Evolutionary conservation across 192 early-diverging fungal genomes (phyloP), one percentile per base, ranked within the genome.

Genomic region (Rhizophagus clarus): DNA sequence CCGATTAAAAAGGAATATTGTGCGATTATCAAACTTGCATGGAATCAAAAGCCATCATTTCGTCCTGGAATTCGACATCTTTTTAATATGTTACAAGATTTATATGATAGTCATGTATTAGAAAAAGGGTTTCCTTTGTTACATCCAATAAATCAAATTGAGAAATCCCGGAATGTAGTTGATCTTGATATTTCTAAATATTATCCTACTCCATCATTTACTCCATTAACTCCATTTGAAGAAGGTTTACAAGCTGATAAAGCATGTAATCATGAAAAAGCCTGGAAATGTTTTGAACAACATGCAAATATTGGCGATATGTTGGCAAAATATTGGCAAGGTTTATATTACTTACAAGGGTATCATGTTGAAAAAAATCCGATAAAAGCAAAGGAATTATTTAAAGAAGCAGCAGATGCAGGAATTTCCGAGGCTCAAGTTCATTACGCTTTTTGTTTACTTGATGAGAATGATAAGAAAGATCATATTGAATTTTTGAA

Each of bases 221-320:
- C 42, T 1, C 42, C 42, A 45, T 12, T 45, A 45, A 45, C 12
- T 1, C 42, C 42, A 45, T 45, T 45, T 45, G 42, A 45, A 10
- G 42, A 45, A 45, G 42, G 42, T 2, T 12, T 45, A 45, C 42
- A 45, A 45, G 42, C 42, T 11, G 2, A 45, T 45, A 29, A 64
- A 45, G 42, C 0, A 12, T 0, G n/a, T 45, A 24, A 74, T 49
- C 15, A 26, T 20, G 42, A 42, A 31, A 74, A 42, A 49, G 72
- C 72, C 12, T 74, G 72, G 72, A 40, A 74, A 74, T 74, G 72
- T 47, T 74, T 74, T 56, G 42, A 42, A 22, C 37, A 17, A 28
- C 72, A 74, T 42, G 49, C 72, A 20, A 51, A 74, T 45, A n/a
- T 74, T 12, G 47, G 20, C 5, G 24, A 74, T 24, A n/a, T 22